Base-by-base conservation (phyloP, 805 yeast species). In the Zygotorulaspora danielsina region DNA sequence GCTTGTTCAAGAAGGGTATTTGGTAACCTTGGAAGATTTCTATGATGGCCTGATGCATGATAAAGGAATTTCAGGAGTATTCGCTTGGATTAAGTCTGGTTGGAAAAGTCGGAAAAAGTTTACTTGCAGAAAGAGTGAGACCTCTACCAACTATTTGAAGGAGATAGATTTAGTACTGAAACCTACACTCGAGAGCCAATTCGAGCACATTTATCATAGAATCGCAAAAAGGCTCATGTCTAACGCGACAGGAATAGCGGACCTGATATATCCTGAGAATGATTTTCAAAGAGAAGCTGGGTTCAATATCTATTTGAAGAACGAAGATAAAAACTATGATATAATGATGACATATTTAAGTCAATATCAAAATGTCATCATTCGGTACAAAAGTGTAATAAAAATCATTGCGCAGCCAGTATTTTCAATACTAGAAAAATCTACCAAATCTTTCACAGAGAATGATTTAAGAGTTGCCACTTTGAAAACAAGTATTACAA, bases 381-480 rank as follows among this genome's bases (percentile, higher is more conserved):
- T 42, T 5, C 37, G 26, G 13, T 39, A 49, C 5, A 43, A 38
- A 6, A 36, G 44, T 28, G 34, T 49, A 1, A 31, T 60, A 6
- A 60, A 60, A 33, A 28, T 60, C 6, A 31, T 51, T 10, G 46
- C 46, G 12, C 36, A 49, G 7, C 19, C 37, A 6, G 38, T 53
- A 5, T 39, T 48, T 6, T 51, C 52, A 32, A 20, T 59, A 28
- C 46, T 57, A 4, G 13, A 42, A 16, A 32, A 34, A 9, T 42
- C 34, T 18, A 19, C 38, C 0, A 44, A 38, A 4, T 53, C 42
- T 3, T 48, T 67, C 4, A 63, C 66, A 3, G 65, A 60, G 12
- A 55, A 61, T 28, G 71, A 67, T 45, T 41, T 42, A 16, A 54
- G 59, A 2, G 60, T 66, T 3, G 54, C 59, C 1, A 57, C 62